Evolutionary conservation across 2,329 filamentous ascomycete species (phyloP).

Genomic region (Diaporthe batatas): DNA sequence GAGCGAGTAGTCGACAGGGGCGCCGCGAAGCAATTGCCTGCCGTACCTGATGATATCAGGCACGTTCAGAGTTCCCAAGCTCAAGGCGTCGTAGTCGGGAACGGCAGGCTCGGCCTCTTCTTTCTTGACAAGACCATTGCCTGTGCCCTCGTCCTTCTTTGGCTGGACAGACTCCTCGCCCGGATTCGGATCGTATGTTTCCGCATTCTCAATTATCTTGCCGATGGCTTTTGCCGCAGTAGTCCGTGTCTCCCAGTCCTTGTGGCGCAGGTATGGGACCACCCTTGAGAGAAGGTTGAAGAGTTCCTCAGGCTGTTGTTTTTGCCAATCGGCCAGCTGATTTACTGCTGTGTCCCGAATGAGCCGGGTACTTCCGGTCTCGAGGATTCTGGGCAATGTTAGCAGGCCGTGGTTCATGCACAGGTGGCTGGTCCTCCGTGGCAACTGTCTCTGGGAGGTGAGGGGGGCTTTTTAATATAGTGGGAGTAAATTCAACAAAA

Average conservation of each 20-base stretch:
- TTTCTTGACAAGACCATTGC: constrained; percentile 59
- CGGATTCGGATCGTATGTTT: constrained; percentile 88
- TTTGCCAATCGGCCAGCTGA: constrained; percentile 97
- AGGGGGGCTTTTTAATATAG: neutral
- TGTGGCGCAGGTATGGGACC: constrained; percentile 94
- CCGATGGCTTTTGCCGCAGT: constrained; percentile 95
- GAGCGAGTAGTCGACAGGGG: constrained; percentile 87
- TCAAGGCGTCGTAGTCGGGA: constrained; percentile 74
- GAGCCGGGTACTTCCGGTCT: constrained; percentile 95
- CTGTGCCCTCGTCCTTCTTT: constrained; percentile 61
- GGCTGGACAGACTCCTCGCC: constrained; percentile 68
- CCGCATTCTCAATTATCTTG: constrained; percentile 91
- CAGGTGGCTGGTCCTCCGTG: too few species aligned
- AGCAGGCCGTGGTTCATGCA: constrained; percentile 22
- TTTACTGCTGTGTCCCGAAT: constrained; percentile 98
- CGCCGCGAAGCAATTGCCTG: constrained; percentile 85
- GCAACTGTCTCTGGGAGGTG: too few species aligned
- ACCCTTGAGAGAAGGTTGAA: constrained; percentile 95
- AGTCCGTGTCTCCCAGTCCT: constrained; percentile 96
- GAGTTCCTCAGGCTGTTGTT: constrained; percentile 95
- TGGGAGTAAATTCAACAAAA: neutral
- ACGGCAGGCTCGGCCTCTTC: constrained; percentile 56
- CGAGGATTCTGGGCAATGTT: constrained; percentile 77
- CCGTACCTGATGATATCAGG: constrained; percentile 84
- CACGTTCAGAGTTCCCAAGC: constrained; percentile 82